A percentile compares a stretch with the other conserved stretches of the same genome.
Evolutionary conservation across 2,329 filamentous ascomycete species (phyloP).

Genomic region (Ophiostoma ulmi): DNA sequence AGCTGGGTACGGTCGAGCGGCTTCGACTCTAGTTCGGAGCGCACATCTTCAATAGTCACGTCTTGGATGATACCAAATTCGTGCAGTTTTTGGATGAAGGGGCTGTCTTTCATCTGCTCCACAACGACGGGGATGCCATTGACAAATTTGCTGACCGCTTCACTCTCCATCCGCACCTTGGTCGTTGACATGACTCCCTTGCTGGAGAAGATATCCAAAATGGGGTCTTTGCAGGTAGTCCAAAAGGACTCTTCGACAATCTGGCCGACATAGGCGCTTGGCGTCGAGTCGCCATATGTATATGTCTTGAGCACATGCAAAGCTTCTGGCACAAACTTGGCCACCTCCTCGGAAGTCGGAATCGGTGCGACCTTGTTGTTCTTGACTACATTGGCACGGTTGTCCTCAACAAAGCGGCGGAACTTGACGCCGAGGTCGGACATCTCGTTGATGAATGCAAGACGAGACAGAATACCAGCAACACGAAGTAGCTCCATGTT

Average conservation of each 20-base stretch:
- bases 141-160: slow-evolving; percentile 67
- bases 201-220: slow-evolving; percentile 83
- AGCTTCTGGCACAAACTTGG: slow-evolving; percentile 68
- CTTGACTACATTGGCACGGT: slow-evolving; percentile 19
- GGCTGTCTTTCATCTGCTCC: slow-evolving; percentile 64
- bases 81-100: slow-evolving; percentile 73
- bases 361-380: slow-evolving; percentile 14
- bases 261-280: slow-evolving; percentile 74
- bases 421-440: slow-evolving; percentile 61
- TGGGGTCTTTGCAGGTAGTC: slow-evolving; percentile 77
- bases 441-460: slow-evolving; percentile 89
- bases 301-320: slow-evolving; percentile 82
- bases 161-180: slow-evolving; percentile 68
- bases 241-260: slow-evolving; percentile 94
- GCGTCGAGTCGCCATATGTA: slow-evolving; percentile 83
- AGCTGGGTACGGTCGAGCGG: slow-evolving; percentile 76
- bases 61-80: slow-evolving; percentile 83
- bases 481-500: slow-evolving; percentile 89
- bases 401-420: slow-evolving; percentile 35
- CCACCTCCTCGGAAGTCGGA: slow-evolving; percentile 55
- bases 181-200: slow-evolving; percentile 80
- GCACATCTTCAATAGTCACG: slow-evolving; percentile 82
- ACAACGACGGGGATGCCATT: slow-evolving; percentile 84
- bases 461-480: slow-evolving; percentile 80
- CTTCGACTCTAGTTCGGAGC: slow-evolving; percentile 72